These are phyloP conservation scores for Cichorium intybus DNA, from an alignment of 140 eudicot genomes.

Conservation along the genomic window DNA sequence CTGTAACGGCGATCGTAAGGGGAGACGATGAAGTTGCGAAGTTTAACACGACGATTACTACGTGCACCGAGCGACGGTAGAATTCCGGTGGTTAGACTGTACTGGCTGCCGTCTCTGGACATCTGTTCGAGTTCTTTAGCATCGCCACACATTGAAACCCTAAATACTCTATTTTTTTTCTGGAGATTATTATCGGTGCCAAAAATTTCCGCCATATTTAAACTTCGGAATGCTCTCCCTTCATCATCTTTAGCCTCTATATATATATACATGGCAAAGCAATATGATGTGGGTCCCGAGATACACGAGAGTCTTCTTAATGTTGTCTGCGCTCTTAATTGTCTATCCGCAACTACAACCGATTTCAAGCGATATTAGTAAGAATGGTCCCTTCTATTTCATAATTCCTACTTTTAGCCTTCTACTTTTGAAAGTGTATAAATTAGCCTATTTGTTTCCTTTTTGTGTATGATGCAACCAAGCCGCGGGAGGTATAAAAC, in stretches of 20 bases:
- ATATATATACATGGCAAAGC: background rate
- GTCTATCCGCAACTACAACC: background rate
- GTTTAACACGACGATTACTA: slow-evolving; percentile 42
- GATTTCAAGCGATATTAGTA: background rate
- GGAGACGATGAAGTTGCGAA: slow-evolving; percentile 44
- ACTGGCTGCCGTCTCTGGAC: slow-evolving; percentile 81
- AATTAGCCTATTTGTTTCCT: too few species aligned
- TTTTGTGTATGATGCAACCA: too few species aligned
- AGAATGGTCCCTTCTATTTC: background rate
- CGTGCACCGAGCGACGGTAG: slow-evolving; percentile 72
- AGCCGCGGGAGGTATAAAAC: too few species aligned
- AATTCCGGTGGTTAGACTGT: slow-evolving; percentile 51
- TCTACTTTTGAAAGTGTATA: background rate
- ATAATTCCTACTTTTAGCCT: background rate
- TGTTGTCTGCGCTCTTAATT: slow-evolving; percentile 6
- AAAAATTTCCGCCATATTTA: slow-evolving; percentile 12
- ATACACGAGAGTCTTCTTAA: slow-evolving; percentile 10
- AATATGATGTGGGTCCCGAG: slow-evolving; percentile 12
- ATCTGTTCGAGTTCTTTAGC: slow-evolving; percentile 59
- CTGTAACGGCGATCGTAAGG: slow-evolving; percentile 71
- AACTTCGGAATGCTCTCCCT: background rate
- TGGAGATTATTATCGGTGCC: background rate
- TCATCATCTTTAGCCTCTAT: background rate
- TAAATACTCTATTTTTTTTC: slow-evolving; percentile 22
- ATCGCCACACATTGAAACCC: slow-evolving; percentile 61